phyloP scores from a whole-genome alignment of 2,329 filamentous ascomycete genomes.

The Diplocarpon rosae region DNA sequence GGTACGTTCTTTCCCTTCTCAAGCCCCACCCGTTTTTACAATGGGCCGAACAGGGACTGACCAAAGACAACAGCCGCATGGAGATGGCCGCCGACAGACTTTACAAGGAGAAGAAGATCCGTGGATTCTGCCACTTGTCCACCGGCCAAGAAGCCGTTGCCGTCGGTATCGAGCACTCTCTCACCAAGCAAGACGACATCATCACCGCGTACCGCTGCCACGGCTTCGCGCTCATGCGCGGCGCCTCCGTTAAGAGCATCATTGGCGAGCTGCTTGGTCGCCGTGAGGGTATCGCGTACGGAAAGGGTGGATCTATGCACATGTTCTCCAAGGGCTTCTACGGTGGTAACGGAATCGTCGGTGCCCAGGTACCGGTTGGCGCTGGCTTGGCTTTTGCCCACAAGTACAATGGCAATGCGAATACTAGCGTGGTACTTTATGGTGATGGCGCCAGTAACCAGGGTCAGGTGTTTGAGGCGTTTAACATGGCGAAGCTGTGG shows the following conservation, averaged over 20 bases:
- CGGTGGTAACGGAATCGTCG: constrained; percentile 97
- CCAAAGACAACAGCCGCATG: constrained; percentile 62
- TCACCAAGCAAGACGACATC: constrained; percentile 81
- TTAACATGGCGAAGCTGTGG: constrained; percentile 99
- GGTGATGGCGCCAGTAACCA: constrained; percentile 98
- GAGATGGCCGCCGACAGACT: constrained; percentile 98
- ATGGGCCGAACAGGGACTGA: neutral
- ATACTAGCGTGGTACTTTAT: constrained; percentile 81
- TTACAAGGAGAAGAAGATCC: constrained; percentile 99
- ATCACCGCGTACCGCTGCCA: constrained; percentile 99
- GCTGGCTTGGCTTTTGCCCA: constrained; percentile 95
- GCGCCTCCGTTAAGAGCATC: constrained; percentile 79
- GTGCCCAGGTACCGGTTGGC: constrained; percentile 94
- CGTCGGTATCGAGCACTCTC: constrained; percentile 91
- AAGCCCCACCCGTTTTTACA: neutral
- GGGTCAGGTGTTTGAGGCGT: constrained; percentile 98
- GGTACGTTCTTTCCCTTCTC: constrained; percentile 47
- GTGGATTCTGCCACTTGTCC: constrained; percentile 98
- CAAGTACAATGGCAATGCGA: constrained; percentile 82
- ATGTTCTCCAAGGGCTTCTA: constrained; percentile 99
- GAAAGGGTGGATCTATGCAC: constrained; percentile 99
- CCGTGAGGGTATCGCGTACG: constrained; percentile 92
- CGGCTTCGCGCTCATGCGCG: constrained; percentile 95
- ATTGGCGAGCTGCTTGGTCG: constrained; percentile 93
- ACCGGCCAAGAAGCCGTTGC: constrained; percentile 97